These are phyloP conservation scores for Penicillium desertorum DNA, from an alignment of 495 filamentous ascomycete genomes.

Conservation along the genomic window DNA sequence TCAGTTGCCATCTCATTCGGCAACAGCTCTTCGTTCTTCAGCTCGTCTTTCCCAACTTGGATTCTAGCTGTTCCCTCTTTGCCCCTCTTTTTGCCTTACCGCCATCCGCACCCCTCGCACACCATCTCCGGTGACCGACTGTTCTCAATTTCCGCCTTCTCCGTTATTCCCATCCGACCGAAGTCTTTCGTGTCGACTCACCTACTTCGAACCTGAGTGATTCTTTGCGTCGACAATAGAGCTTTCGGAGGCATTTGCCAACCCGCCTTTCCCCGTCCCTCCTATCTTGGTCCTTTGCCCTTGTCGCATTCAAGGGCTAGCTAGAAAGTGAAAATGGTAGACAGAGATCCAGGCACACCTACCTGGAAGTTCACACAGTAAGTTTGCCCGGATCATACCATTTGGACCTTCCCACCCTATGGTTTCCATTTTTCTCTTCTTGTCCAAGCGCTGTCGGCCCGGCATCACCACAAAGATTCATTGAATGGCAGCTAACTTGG, in stretches of 20 bases:
- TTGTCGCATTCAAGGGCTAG: too few relatives aligned
- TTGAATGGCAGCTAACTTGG: constrained; percentile 13
- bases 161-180: constrained; percentile 19
- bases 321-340: too few relatives aligned
- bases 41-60: neutral
- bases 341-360: constrained; percentile 51
- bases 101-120: constrained; percentile 21
- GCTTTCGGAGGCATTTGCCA: constrained; percentile 17
- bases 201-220: constrained; percentile 2
- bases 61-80: constrained; percentile 7
- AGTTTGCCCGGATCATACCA: constrained; percentile 44
- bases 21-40: constrained; percentile 14
- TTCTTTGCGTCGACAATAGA: constrained; percentile 9
- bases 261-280: constrained; percentile 15
- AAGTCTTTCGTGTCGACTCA: constrained; percentile 15
- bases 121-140: too few relatives aligned
- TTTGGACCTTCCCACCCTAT: neutral
- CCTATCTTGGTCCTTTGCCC: constrained; percentile 18
- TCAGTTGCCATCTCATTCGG: constrained; percentile 15
- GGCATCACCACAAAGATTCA: neutral
- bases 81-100: constrained; percentile 22
- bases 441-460: neutral
- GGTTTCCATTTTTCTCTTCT: neutral
- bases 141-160: too few relatives aligned
- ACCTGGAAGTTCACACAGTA: constrained; percentile 99